These are phyloP conservation scores for Kwoniella sp. DNA, from an alignment of 768 basidiomycete species.

Conservation along the genomic window DNA sequence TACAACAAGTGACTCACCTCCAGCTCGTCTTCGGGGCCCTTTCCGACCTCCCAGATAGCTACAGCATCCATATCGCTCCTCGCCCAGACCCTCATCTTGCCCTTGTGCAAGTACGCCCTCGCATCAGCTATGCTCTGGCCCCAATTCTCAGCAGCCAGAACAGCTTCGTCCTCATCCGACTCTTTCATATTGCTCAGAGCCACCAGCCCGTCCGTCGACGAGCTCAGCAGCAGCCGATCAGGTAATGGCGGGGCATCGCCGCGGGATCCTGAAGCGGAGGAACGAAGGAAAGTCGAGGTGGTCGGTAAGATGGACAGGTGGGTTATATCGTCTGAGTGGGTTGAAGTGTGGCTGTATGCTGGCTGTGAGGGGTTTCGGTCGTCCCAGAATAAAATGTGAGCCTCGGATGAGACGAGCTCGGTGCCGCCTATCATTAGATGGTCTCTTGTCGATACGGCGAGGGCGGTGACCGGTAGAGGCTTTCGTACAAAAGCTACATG, in stretches of 20 bases:
- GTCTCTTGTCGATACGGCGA: conserved; percentile 46
- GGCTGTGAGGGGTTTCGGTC: conserved; percentile 73
- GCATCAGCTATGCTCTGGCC: conserved; percentile 77
- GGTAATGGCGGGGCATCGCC: conserved; percentile 44
- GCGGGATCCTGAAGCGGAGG: conserved; percentile 32
- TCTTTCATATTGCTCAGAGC: conserved; percentile 62
- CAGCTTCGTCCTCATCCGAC: conserved; percentile 84
- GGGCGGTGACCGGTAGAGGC: conserved; percentile 46
- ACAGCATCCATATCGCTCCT: conserved; percentile 95
- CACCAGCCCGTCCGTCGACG: conserved; percentile 81
- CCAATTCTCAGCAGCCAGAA: conserved; percentile 79
- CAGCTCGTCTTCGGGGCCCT: conserved; percentile 42
- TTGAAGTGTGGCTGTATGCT: conserved; percentile 74
- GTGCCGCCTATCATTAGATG: conserved; percentile 78
- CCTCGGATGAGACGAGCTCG: conserved; percentile 77
- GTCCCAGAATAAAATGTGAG: conserved; percentile 87
- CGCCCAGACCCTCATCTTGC: conserved; percentile 66
- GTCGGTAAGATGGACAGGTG: conserved; percentile 64
- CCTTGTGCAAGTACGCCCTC: conserved; percentile 63
- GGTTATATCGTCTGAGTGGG: conserved; percentile 93
- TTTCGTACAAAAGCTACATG: conserved; percentile 43
- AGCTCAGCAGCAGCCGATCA: conserved; percentile 68
- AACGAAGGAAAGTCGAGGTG: conserved; percentile 40
- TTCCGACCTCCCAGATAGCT: conserved; percentile 69
- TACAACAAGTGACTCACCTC: too few species aligned